These are phyloP conservation scores for Senecio squalidus DNA, from an alignment of 140 eudicot genomes.

Conservation along the genomic window DNA sequence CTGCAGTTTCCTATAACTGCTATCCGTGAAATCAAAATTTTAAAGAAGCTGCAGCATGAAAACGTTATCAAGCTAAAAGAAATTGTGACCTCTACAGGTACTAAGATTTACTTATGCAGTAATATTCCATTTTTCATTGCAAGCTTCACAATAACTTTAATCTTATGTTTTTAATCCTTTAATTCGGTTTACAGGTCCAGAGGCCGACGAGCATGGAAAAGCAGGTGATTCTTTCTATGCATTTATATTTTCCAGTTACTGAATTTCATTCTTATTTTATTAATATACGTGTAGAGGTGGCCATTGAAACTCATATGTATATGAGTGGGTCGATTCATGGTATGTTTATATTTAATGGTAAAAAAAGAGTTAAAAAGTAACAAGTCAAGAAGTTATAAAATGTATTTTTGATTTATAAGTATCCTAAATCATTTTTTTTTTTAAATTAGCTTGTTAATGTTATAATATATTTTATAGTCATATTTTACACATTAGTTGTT, in stretches of 20 bases:
- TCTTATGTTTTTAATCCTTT: background rate
- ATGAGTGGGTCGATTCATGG: background rate
- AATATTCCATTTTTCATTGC: slow-evolving; percentile 2
- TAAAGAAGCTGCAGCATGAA: slow-evolving; percentile 74
- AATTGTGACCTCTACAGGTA: slow-evolving; percentile 68
- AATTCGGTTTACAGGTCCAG: slow-evolving; percentile 45
- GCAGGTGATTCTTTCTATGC: slow-evolving; percentile 33
- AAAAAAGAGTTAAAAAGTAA: background rate
- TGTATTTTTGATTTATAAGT: background rate
- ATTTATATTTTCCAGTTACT: slow-evolving; percentile 1
- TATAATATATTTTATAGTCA: background rate
- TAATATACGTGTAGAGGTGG: slow-evolving; percentile 10
- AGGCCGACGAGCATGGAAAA: slow-evolving; percentile 56
- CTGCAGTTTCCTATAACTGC: slow-evolving; percentile 70
- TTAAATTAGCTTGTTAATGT: background rate
- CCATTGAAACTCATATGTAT: background rate
- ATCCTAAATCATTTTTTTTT: background rate
- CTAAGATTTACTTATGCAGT: background rate
- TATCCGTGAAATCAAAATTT: slow-evolving; percentile 66
- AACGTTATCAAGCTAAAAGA: slow-evolving; percentile 65
- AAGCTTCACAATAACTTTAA: slow-evolving; percentile 7
- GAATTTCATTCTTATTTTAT: slow-evolving; percentile 1
- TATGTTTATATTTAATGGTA: background rate
- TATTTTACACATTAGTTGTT: background rate
- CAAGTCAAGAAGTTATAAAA: background rate